A percentile compares a stretch with the other conserved stretches of the same genome.
Evolutionary conservation across 2,329 filamentous ascomycete genomes (phyloP).

Genomic region (Zarea fungicola): DNA sequence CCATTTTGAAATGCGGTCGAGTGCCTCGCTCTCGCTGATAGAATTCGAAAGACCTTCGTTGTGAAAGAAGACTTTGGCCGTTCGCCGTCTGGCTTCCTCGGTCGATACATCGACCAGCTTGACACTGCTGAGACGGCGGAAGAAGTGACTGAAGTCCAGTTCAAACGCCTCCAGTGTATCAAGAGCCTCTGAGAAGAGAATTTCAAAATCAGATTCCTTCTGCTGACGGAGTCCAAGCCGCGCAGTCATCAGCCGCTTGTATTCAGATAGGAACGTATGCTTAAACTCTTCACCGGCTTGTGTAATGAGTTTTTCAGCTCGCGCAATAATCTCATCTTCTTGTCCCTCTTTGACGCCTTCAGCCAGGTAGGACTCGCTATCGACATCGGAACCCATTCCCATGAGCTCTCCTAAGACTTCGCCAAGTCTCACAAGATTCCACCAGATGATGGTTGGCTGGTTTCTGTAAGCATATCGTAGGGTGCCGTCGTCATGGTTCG

Average conservation of each 20-base stretch:
- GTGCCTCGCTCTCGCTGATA: slow-evolving; percentile 58
- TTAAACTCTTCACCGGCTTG: slow-evolving; percentile 84
- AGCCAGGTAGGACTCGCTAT: slow-evolving; percentile 64
- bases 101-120: slow-evolving; percentile 58
- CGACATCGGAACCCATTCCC: slow-evolving; percentile 67
- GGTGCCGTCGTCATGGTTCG: slow-evolving; percentile 90
- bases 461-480: slow-evolving; percentile 89
- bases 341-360: slow-evolving; percentile 63
- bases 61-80: slow-evolving; percentile 73
- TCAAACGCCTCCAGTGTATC: slow-evolving; percentile 77
- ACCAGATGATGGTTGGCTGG: slow-evolving; percentile 96
- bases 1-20: slow-evolving; percentile 69
- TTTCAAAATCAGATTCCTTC: slow-evolving; percentile 71
- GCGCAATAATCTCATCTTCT: slow-evolving; percentile 63
- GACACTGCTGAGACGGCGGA: slow-evolving; percentile 68
- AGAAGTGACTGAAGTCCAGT: slow-evolving; percentile 92
- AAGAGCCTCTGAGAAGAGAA: slow-evolving; percentile 74
- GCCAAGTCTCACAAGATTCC: slow-evolving; percentile 89
- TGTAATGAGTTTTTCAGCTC: slow-evolving; percentile 79
- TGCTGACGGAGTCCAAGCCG: slow-evolving; percentile 70
- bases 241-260: slow-evolving; percentile 75
- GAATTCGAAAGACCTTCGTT: slow-evolving; percentile 58
- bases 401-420: slow-evolving; percentile 86
- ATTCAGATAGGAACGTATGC: slow-evolving; percentile 79
- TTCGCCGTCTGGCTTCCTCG: slow-evolving; percentile 55